Base-by-base conservation (phyloP, 345 rosid genomes). In the Raphanus raphanistrum region DNA sequence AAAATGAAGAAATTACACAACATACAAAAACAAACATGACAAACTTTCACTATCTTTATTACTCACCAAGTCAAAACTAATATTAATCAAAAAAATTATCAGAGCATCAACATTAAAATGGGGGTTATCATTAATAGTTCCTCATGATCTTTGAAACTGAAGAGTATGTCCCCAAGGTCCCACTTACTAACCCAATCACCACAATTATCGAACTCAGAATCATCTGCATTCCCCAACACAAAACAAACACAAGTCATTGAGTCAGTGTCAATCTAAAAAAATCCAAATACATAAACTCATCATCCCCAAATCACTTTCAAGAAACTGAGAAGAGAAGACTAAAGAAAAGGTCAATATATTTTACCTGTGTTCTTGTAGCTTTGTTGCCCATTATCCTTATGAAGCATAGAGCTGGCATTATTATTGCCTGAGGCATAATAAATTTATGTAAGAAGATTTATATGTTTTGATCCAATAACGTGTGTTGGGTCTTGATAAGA, bases 391-490 rank as follows among this genome's bases (percentile, higher is more conserved):
- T 79, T 27, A 94, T 94, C 80, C 70, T 90, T 35, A 94, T 79
- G 76, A 90, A 94, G 80, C 96, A 94, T 61, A 94, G 62, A 7
- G 97, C 78, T 35, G 97, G 98, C 83, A 90, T 75, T 74, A 94
- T 71, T 72, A 87, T 84, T 84, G 90, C 90, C 98, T 93, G 86
- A 54, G 75, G 62, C 75, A 80, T 4, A 68, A 41, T 41, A 38
- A 73, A 11, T 43, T 6, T 6, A 27, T 29, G 66, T 17, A 43
- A n/a, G 10, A 26, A 32, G 2, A 27, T 6, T 55, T 60, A 5
- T 41, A 16, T 15, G 67, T 43, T 74, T 33, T 31, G 31, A 35
- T 66, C 66, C 35, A 70, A 69, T 60, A 76, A 60, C 6, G 32
- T 66, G 26, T 15, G 68, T 54, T 12, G 13, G 13, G 48, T 41